phyloP scores from a whole-genome alignment of 495 filamentous ascomycete species.

The Extremus antarcticus region DNA sequence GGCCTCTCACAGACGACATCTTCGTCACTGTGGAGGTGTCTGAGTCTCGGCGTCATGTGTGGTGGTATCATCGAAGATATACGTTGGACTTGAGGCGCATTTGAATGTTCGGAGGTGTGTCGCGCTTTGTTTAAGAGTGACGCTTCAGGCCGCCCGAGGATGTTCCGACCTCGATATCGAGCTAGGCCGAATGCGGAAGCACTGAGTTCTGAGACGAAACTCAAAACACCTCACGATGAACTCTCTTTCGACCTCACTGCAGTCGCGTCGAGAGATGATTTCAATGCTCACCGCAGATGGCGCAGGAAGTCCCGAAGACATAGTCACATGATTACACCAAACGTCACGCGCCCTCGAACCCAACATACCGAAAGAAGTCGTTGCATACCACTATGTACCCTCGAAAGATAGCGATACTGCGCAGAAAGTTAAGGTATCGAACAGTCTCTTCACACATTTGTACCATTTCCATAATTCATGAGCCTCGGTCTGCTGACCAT shows the following conservation, averaged over 20 bases:
- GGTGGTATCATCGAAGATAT: not conserved
- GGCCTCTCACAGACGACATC: conserved; percentile 12
- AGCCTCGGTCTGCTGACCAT: too few relatives aligned
- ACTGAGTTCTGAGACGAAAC: not conserved
- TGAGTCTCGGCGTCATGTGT: conserved; percentile 2
- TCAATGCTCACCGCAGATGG: too few relatives aligned
- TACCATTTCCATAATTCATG: not conserved
- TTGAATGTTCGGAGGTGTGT: not conserved
- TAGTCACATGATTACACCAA: too few relatives aligned
- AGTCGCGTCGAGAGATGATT: too few relatives aligned
- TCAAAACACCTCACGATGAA: not conserved
- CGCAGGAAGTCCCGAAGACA: too few relatives aligned
- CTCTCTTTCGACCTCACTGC: not conserved
- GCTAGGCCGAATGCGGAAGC: too few relatives aligned
- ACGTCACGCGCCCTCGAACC: too few relatives aligned
- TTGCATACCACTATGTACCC: not conserved
- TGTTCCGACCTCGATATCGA: too few relatives aligned
- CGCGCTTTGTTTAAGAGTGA: not conserved
- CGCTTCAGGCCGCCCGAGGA: not conserved
- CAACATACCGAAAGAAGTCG: not conserved
- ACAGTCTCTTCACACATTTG: not conserved
- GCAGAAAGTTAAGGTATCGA: not conserved
- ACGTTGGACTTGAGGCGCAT: not conserved
- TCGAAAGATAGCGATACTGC: not conserved
- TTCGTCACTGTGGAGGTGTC: conserved; percentile 11